These are phyloP conservation scores for Nicotiana tabacum DNA, from an alignment of 257 asterid genomes.

Conservation along the genomic window DNA sequence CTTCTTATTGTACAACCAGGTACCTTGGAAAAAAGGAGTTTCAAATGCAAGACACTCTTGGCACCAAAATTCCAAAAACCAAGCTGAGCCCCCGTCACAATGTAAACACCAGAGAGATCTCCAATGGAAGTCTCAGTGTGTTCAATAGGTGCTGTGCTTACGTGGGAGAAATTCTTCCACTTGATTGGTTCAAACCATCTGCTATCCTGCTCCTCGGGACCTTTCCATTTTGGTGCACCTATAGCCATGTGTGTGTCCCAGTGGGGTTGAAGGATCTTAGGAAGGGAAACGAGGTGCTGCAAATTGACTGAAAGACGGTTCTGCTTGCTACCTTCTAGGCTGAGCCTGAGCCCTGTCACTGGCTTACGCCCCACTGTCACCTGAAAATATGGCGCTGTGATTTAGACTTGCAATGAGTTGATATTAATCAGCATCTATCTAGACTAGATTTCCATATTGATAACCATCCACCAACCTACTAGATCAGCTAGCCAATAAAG, in stretches of 20 bases:
- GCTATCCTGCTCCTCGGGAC: slow-evolving; percentile 99
- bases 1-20: slow-evolving; percentile 98
- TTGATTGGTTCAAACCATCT: slow-evolving; percentile 98
- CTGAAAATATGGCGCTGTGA: slow-evolving; percentile 28
- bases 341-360: slow-evolving; percentile 87
- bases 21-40: slow-evolving; percentile 89
- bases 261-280: slow-evolving; percentile 93
- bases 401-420: neutral
- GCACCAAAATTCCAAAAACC: slow-evolving; percentile 98
- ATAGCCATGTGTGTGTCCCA: slow-evolving; percentile 97
- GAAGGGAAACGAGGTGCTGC: slow-evolving; percentile 90
- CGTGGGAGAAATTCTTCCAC: slow-evolving; percentile 96
- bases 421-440: neutral
- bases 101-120: slow-evolving; percentile 92
- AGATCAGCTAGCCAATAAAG: neutral
- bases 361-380: slow-evolving; percentile 99
- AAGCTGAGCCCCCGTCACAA: slow-evolving; percentile 93
- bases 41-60: slow-evolving; percentile 77
- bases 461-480: neutral
- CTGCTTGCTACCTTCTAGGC: slow-evolving; percentile 86
- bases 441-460: neutral
- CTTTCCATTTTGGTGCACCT: slow-evolving; percentile 97
- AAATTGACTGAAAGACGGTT: slow-evolving; percentile 83
- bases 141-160: slow-evolving; percentile 96
- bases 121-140: slow-evolving; percentile 82